Conservation (phyloP, 108 stramenopile species). For the Cyclostephanos tholiformis region DNA sequence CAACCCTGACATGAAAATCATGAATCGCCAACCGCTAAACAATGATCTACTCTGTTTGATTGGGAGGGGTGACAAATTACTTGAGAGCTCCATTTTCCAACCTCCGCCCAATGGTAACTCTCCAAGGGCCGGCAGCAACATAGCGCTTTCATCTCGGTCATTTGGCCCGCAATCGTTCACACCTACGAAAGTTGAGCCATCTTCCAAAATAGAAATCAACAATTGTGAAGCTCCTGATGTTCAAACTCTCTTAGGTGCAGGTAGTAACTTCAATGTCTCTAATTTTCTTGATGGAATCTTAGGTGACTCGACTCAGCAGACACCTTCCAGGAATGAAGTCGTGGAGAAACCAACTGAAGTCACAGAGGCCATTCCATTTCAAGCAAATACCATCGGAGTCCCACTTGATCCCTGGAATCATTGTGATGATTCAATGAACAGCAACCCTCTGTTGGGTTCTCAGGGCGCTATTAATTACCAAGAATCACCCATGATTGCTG, state of each 20-base stretch:
- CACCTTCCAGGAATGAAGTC: conserved; percentile 2
- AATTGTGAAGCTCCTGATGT: conserved; percentile 25
- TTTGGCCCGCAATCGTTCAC: conserved; percentile 19
- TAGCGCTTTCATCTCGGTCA: conserved; percentile 4
- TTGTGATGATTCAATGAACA: background rate
- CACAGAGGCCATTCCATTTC: conserved; percentile 20
- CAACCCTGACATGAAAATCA: background rate
- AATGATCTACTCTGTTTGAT: conserved; percentile 10
- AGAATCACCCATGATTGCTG: conserved; percentile 39
- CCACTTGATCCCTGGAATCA: conserved; percentile 52
- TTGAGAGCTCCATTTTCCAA: conserved; percentile 17
- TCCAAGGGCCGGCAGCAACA: conserved; percentile 10
- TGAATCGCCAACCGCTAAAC: conserved; percentile 3
- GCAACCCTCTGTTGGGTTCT: conserved; percentile 28
- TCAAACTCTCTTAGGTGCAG: conserved; percentile 26
- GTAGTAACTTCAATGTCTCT: conserved; percentile 42
- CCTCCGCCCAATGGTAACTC: background rate
- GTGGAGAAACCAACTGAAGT: conserved; percentile 3
- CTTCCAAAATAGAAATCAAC: conserved; percentile 14
- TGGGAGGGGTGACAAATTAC: background rate
- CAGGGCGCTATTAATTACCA: conserved; percentile 22
- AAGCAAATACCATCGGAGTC: conserved; percentile 22
- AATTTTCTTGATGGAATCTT: conserved; percentile 45
- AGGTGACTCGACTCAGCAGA: conserved; percentile 30
- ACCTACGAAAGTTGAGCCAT: conserved; percentile 22